phyloP scores from a whole-genome alignment of 352 stramenopile species.

The Halophytophthora batemanensis region DNA sequence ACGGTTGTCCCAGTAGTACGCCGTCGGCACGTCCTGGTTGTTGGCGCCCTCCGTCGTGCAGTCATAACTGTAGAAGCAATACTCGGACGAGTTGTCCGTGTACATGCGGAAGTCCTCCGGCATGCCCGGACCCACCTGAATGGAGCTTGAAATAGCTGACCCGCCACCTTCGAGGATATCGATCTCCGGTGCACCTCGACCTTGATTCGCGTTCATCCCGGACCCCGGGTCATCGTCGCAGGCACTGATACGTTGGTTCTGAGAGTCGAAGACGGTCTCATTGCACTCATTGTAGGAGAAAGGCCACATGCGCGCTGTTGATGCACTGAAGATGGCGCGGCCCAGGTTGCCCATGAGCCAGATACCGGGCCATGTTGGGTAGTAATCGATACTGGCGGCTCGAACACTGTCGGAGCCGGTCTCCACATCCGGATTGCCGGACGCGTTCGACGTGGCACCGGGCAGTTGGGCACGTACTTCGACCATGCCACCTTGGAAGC shows the following conservation, averaged over 20 bases:
- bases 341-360: slow-evolving; percentile 93
- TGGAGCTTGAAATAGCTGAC: slow-evolving; percentile 66
- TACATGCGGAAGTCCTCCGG: slow-evolving; percentile 34
- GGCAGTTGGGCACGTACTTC: slow-evolving; percentile 83
- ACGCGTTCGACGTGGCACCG: slow-evolving; percentile 47
- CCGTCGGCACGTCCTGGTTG: slow-evolving; percentile 26
- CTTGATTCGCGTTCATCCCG: slow-evolving; percentile 73
- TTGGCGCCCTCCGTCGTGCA: slow-evolving; percentile 35
- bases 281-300: slow-evolving; percentile 92
- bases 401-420: slow-evolving; percentile 20
- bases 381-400: slow-evolving; percentile 19
- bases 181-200: slow-evolving; percentile 91
- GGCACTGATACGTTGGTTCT: slow-evolving; percentile 57
- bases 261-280: slow-evolving; percentile 25
- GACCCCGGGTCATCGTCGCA: slow-evolving; percentile 87
- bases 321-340: slow-evolving; percentile 85
- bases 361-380: slow-evolving; percentile 86
- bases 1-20: slow-evolving; percentile 22
- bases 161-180: slow-evolving; percentile 86
- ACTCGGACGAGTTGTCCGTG: slow-evolving; percentile 10
- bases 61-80: slow-evolving; percentile 26
- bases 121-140: slow-evolving; percentile 71
- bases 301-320: slow-evolving; percentile 89
- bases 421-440: slow-evolving; percentile 28
- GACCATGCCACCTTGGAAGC: slow-evolving; percentile 43